phyloP scores from a whole-genome alignment of 1,139 yeast species.

The Lodderomyces beijingensis region DNA sequence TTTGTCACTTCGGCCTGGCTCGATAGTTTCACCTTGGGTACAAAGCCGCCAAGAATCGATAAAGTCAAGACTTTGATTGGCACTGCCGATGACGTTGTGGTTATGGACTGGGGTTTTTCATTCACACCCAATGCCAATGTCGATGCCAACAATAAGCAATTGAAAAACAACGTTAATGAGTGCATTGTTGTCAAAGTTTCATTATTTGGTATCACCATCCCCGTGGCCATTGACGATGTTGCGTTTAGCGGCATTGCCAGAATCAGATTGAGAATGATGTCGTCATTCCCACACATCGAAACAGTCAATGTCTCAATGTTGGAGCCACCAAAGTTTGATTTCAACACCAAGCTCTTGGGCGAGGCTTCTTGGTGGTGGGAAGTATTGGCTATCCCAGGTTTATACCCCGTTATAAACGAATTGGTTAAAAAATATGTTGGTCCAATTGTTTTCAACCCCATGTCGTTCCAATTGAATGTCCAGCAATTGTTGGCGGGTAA shows the following conservation, averaged over 20 bases:
- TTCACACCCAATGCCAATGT: slow-evolving; percentile 87
- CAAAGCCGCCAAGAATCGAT: slow-evolving; percentile 92
- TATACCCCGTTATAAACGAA: slow-evolving; percentile 73
- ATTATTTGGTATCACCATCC: slow-evolving; percentile 63
- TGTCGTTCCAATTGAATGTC: slow-evolving; percentile 86
- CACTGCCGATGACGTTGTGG: slow-evolving; percentile 86
- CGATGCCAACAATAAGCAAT: slow-evolving; percentile 79
- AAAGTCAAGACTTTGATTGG: slow-evolving; percentile 83
- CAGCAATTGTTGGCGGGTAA: slow-evolving; percentile 89
- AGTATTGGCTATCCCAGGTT: slow-evolving; percentile 79
- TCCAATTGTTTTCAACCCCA: slow-evolving; percentile 81
- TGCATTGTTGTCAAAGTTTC: slow-evolving; percentile 64
- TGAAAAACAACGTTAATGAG: slow-evolving; percentile 80
- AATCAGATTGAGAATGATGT: slow-evolving; percentile 82
- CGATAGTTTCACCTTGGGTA: slow-evolving; percentile 85
- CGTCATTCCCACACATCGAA: slow-evolving; percentile 87
- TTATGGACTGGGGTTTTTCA: slow-evolving; percentile 92
- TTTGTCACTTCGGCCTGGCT: slow-evolving; percentile 80
- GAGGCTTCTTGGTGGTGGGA: slow-evolving; percentile 85
- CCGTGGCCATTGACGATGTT: slow-evolving; percentile 58
- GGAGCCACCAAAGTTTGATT: slow-evolving; percentile 86
- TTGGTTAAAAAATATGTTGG: slow-evolving; percentile 85
- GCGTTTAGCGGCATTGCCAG: slow-evolving; percentile 67
- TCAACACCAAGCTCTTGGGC: slow-evolving; percentile 66
- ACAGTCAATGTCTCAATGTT: slow-evolving; percentile 80